Evolutionary conservation across 257 asterid genomes (phyloP), one percentile per base, ranked within the genome.

Genomic region (Henckelia pumila): DNA sequence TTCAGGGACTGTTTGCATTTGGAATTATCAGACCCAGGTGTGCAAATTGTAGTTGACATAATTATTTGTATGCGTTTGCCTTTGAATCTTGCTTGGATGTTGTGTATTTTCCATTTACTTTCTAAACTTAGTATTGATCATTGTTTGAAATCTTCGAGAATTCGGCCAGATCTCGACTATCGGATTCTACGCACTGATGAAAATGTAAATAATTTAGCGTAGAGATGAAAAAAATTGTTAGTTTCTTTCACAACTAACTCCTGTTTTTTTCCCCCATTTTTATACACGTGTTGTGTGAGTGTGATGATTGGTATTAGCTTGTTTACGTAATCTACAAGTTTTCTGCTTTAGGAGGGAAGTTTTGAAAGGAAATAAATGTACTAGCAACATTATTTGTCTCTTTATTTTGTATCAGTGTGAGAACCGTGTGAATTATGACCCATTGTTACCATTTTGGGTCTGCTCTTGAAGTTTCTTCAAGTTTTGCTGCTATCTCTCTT

Each of bases 11-110:
- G 90, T 92, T 44, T 82, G 95, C 83, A 88, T 92, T 29, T 89
- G 93, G 97, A 89, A 92, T 79, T 88, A 86, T 85, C 97, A 89
- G 86, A 89, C 86, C 72, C 96, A 92, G 98, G 96, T 92, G 80
- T 37, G 53, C 8, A 56, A 56, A 60, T 58, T 29, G 64, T 25
- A 61, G 63, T 55, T 67, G 73, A 17, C 65, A 28, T 59, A 17
- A 50, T 4, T 25, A 40, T 61, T 68, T 76, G 13, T 53, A 6
- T 37, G 7, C 56, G 22, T 57, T 69, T 8, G 37, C 32, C 49
- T 40, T 37, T 71, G 56, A 56, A 59, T 40, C 55, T 56, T 63
- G 71, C 63, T 59, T 17, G 53, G 67, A 47, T 55, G 47, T 49
- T 50, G 35, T 68, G 62, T 55, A 55, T 47, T 47, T 47, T 47